These are phyloP conservation scores for Colletotrichum aenigma DNA, from an alignment of 2,329 filamentous ascomycete genomes.

Conservation along the genomic window DNA sequence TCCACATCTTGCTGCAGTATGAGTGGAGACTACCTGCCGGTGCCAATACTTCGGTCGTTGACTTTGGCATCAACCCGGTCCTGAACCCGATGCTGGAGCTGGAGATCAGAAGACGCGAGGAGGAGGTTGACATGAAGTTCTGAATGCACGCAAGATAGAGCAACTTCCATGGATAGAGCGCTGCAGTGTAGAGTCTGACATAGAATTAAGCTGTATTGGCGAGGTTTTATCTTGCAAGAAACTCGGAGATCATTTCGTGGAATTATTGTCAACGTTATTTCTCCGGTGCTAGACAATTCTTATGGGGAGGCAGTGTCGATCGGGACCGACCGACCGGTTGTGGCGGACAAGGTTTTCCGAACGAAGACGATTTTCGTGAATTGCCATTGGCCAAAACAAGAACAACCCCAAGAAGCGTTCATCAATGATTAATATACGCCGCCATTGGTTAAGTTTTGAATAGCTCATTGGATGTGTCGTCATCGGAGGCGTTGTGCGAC, in stretches of 20 bases:
- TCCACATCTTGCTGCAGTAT: constrained; percentile 2
- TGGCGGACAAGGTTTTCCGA: not conserved
- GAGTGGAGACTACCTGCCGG: not conserved
- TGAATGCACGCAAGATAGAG: not conserved
- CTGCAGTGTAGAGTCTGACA: not conserved
- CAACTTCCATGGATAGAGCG: fast-evolving
- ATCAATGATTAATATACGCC: not conserved
- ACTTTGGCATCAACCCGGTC: not conserved
- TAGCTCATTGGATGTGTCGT: not conserved
- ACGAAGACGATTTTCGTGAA: not conserved
- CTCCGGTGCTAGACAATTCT: not conserved
- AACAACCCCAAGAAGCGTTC: not conserved
- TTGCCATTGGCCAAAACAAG: not conserved
- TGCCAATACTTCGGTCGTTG: not conserved
- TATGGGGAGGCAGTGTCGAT: not conserved
- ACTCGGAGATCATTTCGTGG: not conserved
- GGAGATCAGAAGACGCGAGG: not conserved
- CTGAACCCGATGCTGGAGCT: not conserved
- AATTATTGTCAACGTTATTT: not conserved
- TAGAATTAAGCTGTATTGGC: not conserved
- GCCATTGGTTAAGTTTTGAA: not conserved
- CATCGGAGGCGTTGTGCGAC: not conserved
- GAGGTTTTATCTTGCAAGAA: fast-evolving
- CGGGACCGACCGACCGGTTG: not conserved
- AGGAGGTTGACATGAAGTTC: not conserved